Percentiles rank a stretch among this genome's conserved stretches.
Evolutionary conservation across 768 basidiomycete genomes (phyloP).

Genomic region (Suillus alpinus): DNA sequence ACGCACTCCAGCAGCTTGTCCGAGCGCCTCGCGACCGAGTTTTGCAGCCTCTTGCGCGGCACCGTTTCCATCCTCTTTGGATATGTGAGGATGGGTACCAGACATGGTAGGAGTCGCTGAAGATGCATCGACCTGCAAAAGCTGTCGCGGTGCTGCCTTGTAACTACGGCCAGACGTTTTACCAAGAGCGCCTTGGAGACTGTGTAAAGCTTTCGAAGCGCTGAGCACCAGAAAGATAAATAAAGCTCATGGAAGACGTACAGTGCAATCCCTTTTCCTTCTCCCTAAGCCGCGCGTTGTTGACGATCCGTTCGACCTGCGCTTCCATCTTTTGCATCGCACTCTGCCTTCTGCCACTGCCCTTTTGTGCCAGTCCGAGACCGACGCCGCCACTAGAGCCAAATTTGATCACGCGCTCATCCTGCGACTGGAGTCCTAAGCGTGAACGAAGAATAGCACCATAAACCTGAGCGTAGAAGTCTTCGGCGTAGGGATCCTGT

Average conservation of each 20-base stretch:
- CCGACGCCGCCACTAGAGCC: constrained; percentile 82
- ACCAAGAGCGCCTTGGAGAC: constrained; percentile 89
- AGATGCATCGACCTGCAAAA: constrained; percentile 80
- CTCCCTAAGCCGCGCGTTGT: constrained; percentile 81
- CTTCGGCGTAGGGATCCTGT: constrained; percentile 95
- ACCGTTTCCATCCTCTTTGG: constrained; percentile 55
- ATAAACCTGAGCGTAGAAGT: constrained; percentile 98
- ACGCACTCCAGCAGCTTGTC: constrained; percentile 54
- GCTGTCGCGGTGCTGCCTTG: constrained; percentile 94
- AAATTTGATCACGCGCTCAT: constrained; percentile 83
- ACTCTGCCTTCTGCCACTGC: constrained; percentile 67
- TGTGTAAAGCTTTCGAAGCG: constrained; percentile 55
- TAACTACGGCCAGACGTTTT: constrained; percentile 92
- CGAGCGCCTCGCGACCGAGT: constrained; percentile 70
- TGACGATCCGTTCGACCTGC: constrained; percentile 96
- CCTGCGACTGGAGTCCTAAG: constrained; percentile 66
- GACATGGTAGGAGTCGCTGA: constrained; percentile 34
- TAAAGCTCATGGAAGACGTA: constrained; percentile 27
- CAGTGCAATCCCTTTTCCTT: constrained; percentile 75
- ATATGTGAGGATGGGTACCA: constrained; percentile 47
- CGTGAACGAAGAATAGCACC: constrained; percentile 80
- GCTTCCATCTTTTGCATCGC: constrained; percentile 93
- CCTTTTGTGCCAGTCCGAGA: constrained; percentile 66
- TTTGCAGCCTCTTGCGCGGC: constrained; percentile 74
- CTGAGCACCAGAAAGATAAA: neutral